Evolutionary conservation across 2,329 filamentous ascomycete species (phyloP), one percentile per base, ranked within the genome.

Genomic region (Chaetomiaceae sp.): DNA sequence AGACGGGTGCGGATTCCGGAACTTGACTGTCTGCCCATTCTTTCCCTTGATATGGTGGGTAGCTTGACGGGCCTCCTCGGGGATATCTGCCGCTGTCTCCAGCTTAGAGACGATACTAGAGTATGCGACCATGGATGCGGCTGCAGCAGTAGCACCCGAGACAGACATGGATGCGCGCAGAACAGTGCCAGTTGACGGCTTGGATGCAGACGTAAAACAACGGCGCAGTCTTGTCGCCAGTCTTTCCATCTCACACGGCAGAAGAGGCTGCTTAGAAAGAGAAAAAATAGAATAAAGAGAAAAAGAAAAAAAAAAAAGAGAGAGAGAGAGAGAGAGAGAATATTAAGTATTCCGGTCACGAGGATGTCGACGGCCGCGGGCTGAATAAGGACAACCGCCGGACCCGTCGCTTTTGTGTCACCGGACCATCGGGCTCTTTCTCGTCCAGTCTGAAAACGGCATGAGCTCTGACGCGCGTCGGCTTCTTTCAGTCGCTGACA

Each of bases 1-100:
- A 0, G 78, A 81, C n/a, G 75, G 72, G 47, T 81, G 72, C 0
- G 74, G 73, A 56, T 81, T 82, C 53, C 68, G 67, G 64, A 81
- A 82, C 54, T 71, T 70, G 42, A 71, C 62, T 33, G 64, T 66
- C 16, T 66, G 61, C 37, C 76, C 75, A 37, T 67, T 58, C 46
- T 66, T 67, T 37, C 67, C 61, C 53, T 73, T 66, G 45, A 79
- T 63, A 55, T 82, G 76, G 58, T 81, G 77, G 18, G 75, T 67
- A 51, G 75, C 74, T 20, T 67, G 61, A n/a, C 65, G 60, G 25
- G 74, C 75, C 27, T 75, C 72, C 2, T 74, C 69, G 7, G 75
- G 72, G 23, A 70, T 62, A 38, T 66, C 61, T 32, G 65, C 62
- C 20, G 69, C 62, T 4, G 66, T 59, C 16, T 71, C 48, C 32